A percentile compares a stretch with the other conserved stretches of the same genome.
Evolutionary conservation across 208 protist genomes (phyloP).

Genomic region (Trypanosoma congolense): DNA sequence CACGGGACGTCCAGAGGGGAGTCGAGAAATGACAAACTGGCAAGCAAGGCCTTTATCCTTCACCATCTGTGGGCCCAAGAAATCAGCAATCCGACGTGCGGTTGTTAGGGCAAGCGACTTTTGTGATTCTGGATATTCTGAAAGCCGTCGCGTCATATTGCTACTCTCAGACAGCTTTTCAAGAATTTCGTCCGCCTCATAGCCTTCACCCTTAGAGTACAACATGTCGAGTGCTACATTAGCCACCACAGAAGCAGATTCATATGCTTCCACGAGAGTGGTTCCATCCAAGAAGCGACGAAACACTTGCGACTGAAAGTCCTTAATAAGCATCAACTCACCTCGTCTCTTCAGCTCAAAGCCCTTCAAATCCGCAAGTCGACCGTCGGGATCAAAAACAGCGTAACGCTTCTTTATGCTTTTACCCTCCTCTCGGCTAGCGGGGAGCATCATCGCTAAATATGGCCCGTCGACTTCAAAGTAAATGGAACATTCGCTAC

Average conservation of each 20-base stretch:
- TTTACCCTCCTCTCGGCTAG: conserved; percentile 98
- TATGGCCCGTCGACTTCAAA: conserved; percentile 99
- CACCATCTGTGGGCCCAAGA: conserved; percentile 97
- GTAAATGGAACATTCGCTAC: conserved; percentile 97
- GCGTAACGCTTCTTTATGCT: conserved; percentile 99
- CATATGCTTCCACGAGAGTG: conserved; percentile 95
- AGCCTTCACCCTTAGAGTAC: conserved; percentile 76
- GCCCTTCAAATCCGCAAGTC: conserved; percentile 99
- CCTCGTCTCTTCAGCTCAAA: conserved; percentile 99
- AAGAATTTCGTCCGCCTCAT: conserved; percentile 95
- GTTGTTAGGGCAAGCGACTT: conserved; percentile 99
- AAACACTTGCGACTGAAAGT: conserved; percentile 98
- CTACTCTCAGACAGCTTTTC: conserved; percentile 97
- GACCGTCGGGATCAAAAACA: conserved; percentile 97
- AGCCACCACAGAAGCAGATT: conserved; percentile 92
- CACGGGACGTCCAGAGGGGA: conserved; percentile 93
- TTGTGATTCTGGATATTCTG: conserved; percentile 96
- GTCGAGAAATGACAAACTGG: conserved; percentile 96
- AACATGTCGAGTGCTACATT: conserved; percentile 98
- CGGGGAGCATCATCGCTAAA: conserved; percentile 98
- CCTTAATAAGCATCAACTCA: conserved; percentile 99
- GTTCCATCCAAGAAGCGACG: conserved; percentile 94
- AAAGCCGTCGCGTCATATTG: conserved; percentile 94
- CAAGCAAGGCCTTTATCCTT: conserved; percentile 97
- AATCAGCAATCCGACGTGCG: conserved; percentile 95